Evolutionary conservation across 148 eudicot genomes (phyloP).

Genomic region (Cornus florida): DNA sequence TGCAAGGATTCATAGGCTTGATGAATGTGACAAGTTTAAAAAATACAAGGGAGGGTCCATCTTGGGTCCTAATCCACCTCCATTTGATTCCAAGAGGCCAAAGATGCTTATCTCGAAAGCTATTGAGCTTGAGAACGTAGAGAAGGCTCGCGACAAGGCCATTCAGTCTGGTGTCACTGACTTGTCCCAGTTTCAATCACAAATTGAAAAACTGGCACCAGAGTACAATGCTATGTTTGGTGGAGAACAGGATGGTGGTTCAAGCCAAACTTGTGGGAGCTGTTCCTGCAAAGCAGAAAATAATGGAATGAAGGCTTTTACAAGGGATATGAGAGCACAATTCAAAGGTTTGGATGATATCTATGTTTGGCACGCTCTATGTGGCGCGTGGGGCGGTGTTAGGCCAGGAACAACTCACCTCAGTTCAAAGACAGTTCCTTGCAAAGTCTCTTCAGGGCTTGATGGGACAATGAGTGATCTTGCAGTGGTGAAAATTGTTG

Average conservation of each 20-base stretch:
- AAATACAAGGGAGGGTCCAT: constrained; percentile 44
- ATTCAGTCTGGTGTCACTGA: constrained; percentile 24
- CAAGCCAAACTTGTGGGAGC: constrained; percentile 5
- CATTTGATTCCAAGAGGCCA: constrained; percentile 50
- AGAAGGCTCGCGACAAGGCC: constrained; percentile 43
- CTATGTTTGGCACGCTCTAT: constrained; percentile 70
- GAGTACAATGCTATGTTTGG: constrained; percentile 42
- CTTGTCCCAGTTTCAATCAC: constrained; percentile 23
- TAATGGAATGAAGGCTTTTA: constrained; percentile 57
- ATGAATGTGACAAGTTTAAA: constrained; percentile 58
- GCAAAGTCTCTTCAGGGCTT: constrained; percentile 53
- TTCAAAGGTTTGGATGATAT: constrained; percentile 65
- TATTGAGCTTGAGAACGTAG: constrained; percentile 49
- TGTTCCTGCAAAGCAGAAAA: constrained; percentile 18
- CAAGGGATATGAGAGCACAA: constrained; percentile 41
- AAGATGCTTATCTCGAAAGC: constrained; percentile 57
- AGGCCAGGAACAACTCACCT: constrained; percentile 59
- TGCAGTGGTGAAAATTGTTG: constrained; percentile 58
- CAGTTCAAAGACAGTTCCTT: constrained; percentile 33
- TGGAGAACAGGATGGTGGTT: constrained; percentile 13
- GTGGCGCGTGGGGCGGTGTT: constrained; percentile 80
- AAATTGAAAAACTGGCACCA: constrained; percentile 34
- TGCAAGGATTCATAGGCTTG: constrained; percentile 55
- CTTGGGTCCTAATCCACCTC: constrained; percentile 35
- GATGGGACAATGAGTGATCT: constrained; percentile 62